Percentiles rank a stretch among this genome's conserved stretches.
phyloP scores from a whole-genome alignment of 768 basidiomycete species.

The Coprinopsis marcescibilis region DNA sequence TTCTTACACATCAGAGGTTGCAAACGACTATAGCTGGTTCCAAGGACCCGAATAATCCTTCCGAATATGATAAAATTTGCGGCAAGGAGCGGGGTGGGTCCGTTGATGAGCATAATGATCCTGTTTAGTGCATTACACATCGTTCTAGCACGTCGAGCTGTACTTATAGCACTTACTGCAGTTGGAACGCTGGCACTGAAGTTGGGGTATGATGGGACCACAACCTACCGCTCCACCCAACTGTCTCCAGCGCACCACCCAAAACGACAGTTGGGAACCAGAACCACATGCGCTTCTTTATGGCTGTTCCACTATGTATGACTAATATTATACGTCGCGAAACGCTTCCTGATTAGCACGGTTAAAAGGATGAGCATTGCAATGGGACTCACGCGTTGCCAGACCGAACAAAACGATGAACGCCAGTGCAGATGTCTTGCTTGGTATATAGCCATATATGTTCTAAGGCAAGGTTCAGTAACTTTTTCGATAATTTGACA shows the following conservation, averaged over 20 bases:
- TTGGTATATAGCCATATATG: too few species aligned
- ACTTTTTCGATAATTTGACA: too few species aligned
- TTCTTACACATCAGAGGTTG: constrained; percentile 37
- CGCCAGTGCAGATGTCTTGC: too few species aligned
- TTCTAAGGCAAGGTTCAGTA: too few species aligned
- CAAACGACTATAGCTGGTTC: constrained; percentile 41
- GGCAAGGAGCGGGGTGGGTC: constrained; percentile 51
- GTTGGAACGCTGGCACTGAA: constrained; percentile 12
- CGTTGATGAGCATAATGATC: constrained; percentile 47
- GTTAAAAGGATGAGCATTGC: too few species aligned
- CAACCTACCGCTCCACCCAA: constrained; percentile 19
- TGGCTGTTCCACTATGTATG: too few species aligned
- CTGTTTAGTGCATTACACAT: constrained; percentile 19
- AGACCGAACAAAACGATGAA: too few species aligned
- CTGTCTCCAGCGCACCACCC: constrained; percentile 17
- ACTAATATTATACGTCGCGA: too few species aligned
- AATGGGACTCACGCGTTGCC: too few species aligned
- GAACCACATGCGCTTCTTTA: constrained; percentile 17
- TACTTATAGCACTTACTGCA: constrained; percentile 12
- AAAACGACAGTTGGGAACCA: constrained; percentile 14
- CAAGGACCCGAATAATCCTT: constrained; percentile 37
- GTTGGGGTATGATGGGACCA: constrained; percentile 15
- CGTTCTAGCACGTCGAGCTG: neutral
- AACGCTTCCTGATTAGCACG: too few species aligned
- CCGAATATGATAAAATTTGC: constrained; percentile 58